Conservation (phyloP, 139 green algal genomes). For the Astrephomene gubernaculifera region DNA sequence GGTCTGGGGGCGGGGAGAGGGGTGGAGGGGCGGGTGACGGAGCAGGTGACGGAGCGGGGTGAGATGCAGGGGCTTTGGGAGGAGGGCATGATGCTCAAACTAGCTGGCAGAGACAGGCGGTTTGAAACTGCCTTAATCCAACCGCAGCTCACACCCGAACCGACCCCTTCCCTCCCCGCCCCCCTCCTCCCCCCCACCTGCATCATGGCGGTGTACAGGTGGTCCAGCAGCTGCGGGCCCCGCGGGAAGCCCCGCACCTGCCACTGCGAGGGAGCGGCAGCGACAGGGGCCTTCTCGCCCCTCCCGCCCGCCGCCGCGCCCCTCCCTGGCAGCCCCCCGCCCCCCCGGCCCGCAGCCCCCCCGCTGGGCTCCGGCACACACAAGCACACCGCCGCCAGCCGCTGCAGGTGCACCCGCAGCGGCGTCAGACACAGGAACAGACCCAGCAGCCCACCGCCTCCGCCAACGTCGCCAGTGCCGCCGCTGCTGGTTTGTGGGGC, state of each 20-base stretch:
- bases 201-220: constrained; percentile 22
- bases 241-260: constrained; percentile 32
- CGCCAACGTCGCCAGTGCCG: not conserved
- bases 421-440: constrained; percentile 19
- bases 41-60: not conserved
- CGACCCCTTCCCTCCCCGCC: not conserved
- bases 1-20: not conserved
- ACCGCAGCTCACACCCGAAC: too few relatives aligned
- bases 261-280: constrained; percentile 28
- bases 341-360: not conserved
- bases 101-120: too few relatives aligned
- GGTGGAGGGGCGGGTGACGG: not conserved
- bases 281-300: not conserved
- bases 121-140: too few relatives aligned
- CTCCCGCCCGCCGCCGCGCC: not conserved
- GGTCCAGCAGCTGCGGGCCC: constrained; percentile 20
- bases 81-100: too few relatives aligned
- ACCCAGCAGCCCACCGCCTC: constrained; percentile 8
- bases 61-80: not conserved
- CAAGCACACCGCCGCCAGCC: constrained; percentile 31
- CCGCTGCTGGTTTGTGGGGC: not conserved
- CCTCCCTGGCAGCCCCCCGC: too few relatives aligned
- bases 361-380: constrained; percentile 1
- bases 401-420: constrained; percentile 13
- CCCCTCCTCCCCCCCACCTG: not conserved